Evolutionary conservation across 495 filamentous ascomycete species (phyloP).

Genomic region (Penicillium angulare): DNA sequence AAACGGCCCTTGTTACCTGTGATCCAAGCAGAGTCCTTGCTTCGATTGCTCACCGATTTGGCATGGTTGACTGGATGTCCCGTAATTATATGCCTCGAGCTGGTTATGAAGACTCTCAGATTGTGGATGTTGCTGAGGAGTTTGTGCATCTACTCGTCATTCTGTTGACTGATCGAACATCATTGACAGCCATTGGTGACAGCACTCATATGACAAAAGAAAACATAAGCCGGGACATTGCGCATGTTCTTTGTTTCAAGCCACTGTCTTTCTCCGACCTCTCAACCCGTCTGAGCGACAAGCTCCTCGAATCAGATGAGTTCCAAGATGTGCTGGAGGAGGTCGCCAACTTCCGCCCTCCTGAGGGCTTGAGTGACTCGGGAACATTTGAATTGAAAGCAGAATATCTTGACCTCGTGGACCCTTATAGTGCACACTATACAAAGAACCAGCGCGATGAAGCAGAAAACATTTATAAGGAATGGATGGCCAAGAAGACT

Average conservation of each 20-base stretch:
- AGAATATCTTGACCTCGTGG: constrained; percentile 77
- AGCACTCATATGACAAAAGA: constrained; percentile 62
- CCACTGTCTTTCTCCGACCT: constrained; percentile 93
- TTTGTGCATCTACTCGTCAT: constrained; percentile 93
- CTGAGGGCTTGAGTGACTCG: constrained; percentile 87
- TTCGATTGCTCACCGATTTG: constrained; percentile 86
- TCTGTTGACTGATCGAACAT: constrained; percentile 81
- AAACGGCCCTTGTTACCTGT: constrained; percentile 85
- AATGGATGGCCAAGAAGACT: constrained; percentile 82
- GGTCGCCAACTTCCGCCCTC: constrained; percentile 83
- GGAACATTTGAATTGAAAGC: constrained; percentile 92
- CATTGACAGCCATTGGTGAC: constrained; percentile 69
- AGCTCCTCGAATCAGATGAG: constrained; percentile 64
- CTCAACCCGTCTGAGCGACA: constrained; percentile 62
- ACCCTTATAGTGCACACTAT: constrained; percentile 94
- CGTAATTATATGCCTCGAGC: constrained; percentile 68
- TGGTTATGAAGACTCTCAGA: constrained; percentile 78
- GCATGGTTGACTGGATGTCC: constrained; percentile 84
- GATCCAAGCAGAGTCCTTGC: constrained; percentile 82
- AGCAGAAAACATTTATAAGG: constrained; percentile 81
- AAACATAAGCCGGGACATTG: constrained; percentile 82
- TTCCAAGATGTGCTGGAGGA: constrained; percentile 85
- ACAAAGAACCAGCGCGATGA: constrained; percentile 97
- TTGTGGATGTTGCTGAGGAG: constrained; percentile 91
- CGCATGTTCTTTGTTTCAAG: constrained; percentile 93